Evolutionary conservation across 306 rosid genomes (phyloP), one percentile per base, ranked within the genome.

Genomic region (Pueraria montana): DNA sequence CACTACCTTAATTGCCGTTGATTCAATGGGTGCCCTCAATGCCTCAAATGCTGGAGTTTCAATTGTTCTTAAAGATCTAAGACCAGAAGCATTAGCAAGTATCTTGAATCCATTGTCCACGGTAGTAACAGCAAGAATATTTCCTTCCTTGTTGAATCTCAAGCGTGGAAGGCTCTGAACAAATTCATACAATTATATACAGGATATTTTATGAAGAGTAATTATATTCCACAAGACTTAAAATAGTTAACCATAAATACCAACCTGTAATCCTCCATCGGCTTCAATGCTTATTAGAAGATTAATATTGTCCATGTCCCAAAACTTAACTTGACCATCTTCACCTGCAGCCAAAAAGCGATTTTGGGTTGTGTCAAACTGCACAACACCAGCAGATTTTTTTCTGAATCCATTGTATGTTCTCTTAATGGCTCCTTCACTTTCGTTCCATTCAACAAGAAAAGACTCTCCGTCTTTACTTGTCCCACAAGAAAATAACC

Each of bases 401-500:
- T 90, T 90, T 80, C 96, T 85, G 68, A 94, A 86, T 20, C 98
- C 98, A 87, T 76, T 66, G 80, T 92, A 94, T 6, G 85, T 88
- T 87, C 92, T 90, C 91, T 86, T 91, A 82, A 89, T 88, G 75
- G 93, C 89, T 83, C 94, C 98, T 89, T 94, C 97, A 76, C 93
- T 88, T 85, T 91, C 94, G 48, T 89, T 91, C 98, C 98, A 94
- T 87, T 94, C 96, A 82, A 94, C 97, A 38, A 92, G 91, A 80
- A 72, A 88, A 21, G 97, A 90, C 67, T 92, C 98, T 84, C 96
- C 98, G 34, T 92, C 96, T 87, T 89, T 90, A 86, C 96, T 94
- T 74, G 98, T 92, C 83, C 98, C 98, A 68, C 98, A 94, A 52
- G 98, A 94, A 86, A 94, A 92, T 87, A 94, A 72, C 82, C 97